These are phyloP conservation scores for Vicia villosa DNA, from an alignment of 306 rosid genomes.

Conservation along the genomic window DNA sequence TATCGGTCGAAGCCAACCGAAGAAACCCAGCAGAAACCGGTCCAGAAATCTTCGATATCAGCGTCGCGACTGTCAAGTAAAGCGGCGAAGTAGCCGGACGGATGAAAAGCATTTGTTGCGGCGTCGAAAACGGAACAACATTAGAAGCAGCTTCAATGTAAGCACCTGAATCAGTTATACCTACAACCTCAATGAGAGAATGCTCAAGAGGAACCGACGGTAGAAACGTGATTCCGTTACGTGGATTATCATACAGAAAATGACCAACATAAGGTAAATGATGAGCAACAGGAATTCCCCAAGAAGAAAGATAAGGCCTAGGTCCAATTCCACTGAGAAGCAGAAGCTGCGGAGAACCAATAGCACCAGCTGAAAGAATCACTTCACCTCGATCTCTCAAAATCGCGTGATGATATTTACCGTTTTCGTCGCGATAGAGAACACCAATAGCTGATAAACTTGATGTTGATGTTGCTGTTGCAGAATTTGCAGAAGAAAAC, in stretches of 20 bases:
- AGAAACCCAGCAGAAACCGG: slow-evolving; percentile 66
- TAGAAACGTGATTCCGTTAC: slow-evolving; percentile 76
- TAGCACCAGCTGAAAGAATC: slow-evolving; percentile 73
- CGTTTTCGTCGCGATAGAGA: slow-evolving; percentile 55
- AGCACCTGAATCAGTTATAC: slow-evolving; percentile 73
- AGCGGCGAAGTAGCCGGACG: slow-evolving; percentile 54
- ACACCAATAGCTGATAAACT: slow-evolving; percentile 56
- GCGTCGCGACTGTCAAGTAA: slow-evolving; percentile 70
- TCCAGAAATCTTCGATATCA: slow-evolving; percentile 72
- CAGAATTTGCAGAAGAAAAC: neutral
- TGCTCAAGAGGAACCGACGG: slow-evolving; percentile 76
- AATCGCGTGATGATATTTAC: slow-evolving; percentile 63
- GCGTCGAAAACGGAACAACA: slow-evolving; percentile 61
- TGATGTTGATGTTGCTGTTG: neutral
- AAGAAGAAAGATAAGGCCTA: slow-evolving; percentile 66
- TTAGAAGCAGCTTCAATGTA: slow-evolving; percentile 86
- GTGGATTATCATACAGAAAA: slow-evolving; percentile 77
- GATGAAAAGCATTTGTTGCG: slow-evolving; percentile 52
- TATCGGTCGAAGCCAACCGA: slow-evolving; percentile 65
- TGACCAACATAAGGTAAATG: slow-evolving; percentile 80
- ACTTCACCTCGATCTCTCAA: slow-evolving; percentile 69
- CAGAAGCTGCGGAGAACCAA: slow-evolving; percentile 91
- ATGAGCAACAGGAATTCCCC: slow-evolving; percentile 76
- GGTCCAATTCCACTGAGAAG: slow-evolving; percentile 86
- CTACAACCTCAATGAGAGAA: slow-evolving; percentile 86